Evolutionary conservation across 2,329 filamentous ascomycete species (phyloP), one percentile per base, ranked within the genome.

Genomic region (Ophiostoma triangulosporum): DNA sequence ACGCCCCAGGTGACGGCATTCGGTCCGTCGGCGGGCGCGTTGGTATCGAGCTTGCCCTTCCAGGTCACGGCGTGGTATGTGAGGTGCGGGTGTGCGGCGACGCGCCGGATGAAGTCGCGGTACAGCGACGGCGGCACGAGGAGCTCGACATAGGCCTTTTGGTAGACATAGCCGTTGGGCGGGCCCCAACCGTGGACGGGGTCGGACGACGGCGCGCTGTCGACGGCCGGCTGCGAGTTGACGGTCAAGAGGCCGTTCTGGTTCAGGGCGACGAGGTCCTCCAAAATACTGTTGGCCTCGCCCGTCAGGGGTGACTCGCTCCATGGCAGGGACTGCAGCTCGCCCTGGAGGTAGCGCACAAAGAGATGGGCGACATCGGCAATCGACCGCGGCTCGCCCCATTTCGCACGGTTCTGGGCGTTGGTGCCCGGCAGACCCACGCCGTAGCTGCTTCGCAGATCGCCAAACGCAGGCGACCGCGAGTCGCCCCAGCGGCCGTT

Each of bases 1-100:
- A 98, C 94, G 69, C 93, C 93, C 93, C 93, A 98, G 1, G 93
- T 98, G 50, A 98, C 87, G n/a, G 93, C 93, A 63, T 98, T 98
- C 35, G 93, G 93, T 6, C 88, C 87, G 61, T 94, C 88, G 22
- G 81, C 80, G 8, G 83, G 82, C 1, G 88, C 83, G 64, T 98
- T 97, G 27, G 88, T 93, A 67, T 82, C 83, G 54, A 97, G 75
- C 54, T 84, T 80, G 27, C 91, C 90, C 20, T 77, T 75, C 68
- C 88, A 90, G 62, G 87, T 93, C 57, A 96, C 88, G 48, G 89
- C 88, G 63, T 97, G 95, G 72, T 94, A 98, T 0, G 91, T 96
- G 64, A 98, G 73, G 60, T 94, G 86, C 3, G 83, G 78, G 62
- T 93, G 80, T 48, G 77, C 73, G 60, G 90, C 80, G 58, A 97